Evolutionary conservation across 2,329 filamentous ascomycete species (phyloP).

Genomic region (Corynespora cassiicola): DNA sequence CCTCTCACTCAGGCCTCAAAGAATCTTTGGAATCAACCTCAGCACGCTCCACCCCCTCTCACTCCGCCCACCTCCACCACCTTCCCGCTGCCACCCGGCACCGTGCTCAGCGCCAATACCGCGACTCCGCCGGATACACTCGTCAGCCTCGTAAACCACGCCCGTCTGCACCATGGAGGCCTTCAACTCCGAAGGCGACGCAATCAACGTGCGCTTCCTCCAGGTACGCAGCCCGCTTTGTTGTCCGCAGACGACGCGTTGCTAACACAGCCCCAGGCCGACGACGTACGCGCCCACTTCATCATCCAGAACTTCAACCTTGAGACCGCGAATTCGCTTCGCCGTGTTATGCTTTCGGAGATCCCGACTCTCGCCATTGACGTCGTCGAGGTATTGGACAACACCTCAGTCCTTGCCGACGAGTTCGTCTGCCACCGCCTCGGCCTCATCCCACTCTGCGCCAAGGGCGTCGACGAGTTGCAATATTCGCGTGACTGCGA

Average conservation of each 20-base stretch:
- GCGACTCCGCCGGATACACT: slow-evolving; percentile 5
- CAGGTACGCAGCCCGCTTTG: slow-evolving; percentile 38
- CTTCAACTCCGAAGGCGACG: slow-evolving; percentile 56
- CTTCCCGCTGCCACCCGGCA: slow-evolving; percentile 21
- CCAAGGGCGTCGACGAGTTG: slow-evolving; percentile 80
- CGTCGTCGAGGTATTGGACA: slow-evolving; percentile 88
- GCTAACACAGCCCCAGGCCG: slow-evolving; percentile 65
- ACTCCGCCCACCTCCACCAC: slow-evolving; percentile 21
- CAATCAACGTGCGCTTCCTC: slow-evolving; percentile 46
- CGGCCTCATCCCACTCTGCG: slow-evolving; percentile 86
- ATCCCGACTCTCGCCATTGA: slow-evolving; percentile 95
- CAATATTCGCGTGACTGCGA: slow-evolving; percentile 93
- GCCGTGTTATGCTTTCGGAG: slow-evolving; percentile 89
- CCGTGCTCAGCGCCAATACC: slow-evolving; percentile 14
- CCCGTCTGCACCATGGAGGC: slow-evolving; percentile 50
- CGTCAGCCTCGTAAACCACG: slow-evolving; percentile 2
- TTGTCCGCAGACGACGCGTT: slow-evolving; percentile 12
- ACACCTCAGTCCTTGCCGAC: slow-evolving; percentile 95
- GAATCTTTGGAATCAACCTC: slow-evolving; percentile 11
- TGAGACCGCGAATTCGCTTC: slow-evolving; percentile 89
- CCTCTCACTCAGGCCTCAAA: slow-evolving; percentile 7
- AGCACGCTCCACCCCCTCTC: too few relatives aligned
- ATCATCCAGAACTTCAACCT: slow-evolving; percentile 88
- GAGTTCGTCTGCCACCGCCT: slow-evolving; percentile 95
- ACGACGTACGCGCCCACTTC: slow-evolving; percentile 84